Evolutionary conservation across 2,329 filamentous ascomycete species (phyloP), one percentile per base, ranked within the genome.

Genomic region (Teratosphaeria viscida): DNA sequence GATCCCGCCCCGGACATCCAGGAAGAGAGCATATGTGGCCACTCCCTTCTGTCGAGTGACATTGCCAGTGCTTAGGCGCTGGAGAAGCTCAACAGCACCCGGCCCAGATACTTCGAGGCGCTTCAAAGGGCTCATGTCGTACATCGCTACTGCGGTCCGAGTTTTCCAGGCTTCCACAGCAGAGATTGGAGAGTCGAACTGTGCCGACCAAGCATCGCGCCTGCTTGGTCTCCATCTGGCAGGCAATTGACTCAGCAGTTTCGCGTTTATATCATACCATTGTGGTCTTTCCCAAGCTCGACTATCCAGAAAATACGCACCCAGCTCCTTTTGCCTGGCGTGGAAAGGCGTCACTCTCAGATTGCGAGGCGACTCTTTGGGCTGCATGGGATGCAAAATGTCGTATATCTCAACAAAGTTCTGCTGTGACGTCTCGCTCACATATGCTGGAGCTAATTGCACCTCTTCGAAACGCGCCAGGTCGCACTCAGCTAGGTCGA

Each of bases 351-450:
- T 85, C 14, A 81, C 71, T 6, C 84, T 81, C 1, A 86, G 74
- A 60, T 83, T 80, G 0, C 84, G 79, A 0, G 83, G 84, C 0
- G 81, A 84, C 0, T 79, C 74, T 32, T 78, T 78, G 0, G 82
- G 83, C 57, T 83, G 81, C 0, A 84, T 74, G 0, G 84, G 84
- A 60, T 86, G 84, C 0, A 86, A 62, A 47, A 86, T 85, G 61
- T 86, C 83, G 72, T 86, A 86, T 1, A 86, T 78, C 63, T 86
- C 84, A 27, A 82, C 78, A 56, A 86, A 86, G 64, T 83, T 84
- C 66, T 84, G 82, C 54, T 79, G 75, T 0, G 80, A 81, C 0
- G 84, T 85, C 71, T 86, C 82, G 27, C 70, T 75, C 57, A 86
- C 76, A 60, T 86, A 86, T 0, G 74, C 73, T 0, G 73, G 78